A percentile compares a stretch with the other conserved stretches of the same genome.
These are phyloP conservation scores for Serendipita sp. DNA, from an alignment of 768 basidiomycete species.

Conservation along the genomic window DNA sequence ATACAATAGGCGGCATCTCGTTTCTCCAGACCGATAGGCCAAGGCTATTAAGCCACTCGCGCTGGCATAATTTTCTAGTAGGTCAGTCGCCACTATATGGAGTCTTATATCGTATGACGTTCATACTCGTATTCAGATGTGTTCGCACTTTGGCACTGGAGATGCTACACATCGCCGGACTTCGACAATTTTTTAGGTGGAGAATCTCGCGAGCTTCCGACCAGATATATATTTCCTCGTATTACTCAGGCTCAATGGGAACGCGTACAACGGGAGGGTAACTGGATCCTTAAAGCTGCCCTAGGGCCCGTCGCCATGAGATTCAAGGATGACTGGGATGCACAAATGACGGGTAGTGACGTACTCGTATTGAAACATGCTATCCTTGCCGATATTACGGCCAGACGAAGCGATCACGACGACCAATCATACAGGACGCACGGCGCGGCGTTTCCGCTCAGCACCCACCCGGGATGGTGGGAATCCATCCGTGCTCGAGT, in stretches of 20 bases:
- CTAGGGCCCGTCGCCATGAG: slow-evolving; percentile 74
- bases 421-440: background rate
- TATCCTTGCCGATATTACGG: slow-evolving; percentile 70
- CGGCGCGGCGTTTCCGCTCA: slow-evolving; percentile 42
- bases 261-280: slow-evolving; percentile 82
- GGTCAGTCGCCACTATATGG: background rate
- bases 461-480: slow-evolving; percentile 76
- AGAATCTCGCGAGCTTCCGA: slow-evolving; percentile 18
- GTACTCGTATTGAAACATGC: slow-evolving; percentile 75
- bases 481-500: slow-evolving; percentile 9
- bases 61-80: background rate
- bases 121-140: background rate
- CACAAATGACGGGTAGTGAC: slow-evolving; percentile 51
- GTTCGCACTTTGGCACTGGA: slow-evolving; percentile 1
- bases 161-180: background rate
- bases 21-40: background rate
- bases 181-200: background rate
- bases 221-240: slow-evolving; percentile 63
- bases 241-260: slow-evolving; percentile 69
- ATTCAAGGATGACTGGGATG: slow-evolving; percentile 69
- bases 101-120: background rate
- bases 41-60: background rate
- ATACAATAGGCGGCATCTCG: background rate
- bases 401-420: slow-evolving; percentile 17
- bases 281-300: slow-evolving; percentile 61